phyloP scores from a whole-genome alignment of 805 yeast genomes.

The Kodamaea laetipori region DNA sequence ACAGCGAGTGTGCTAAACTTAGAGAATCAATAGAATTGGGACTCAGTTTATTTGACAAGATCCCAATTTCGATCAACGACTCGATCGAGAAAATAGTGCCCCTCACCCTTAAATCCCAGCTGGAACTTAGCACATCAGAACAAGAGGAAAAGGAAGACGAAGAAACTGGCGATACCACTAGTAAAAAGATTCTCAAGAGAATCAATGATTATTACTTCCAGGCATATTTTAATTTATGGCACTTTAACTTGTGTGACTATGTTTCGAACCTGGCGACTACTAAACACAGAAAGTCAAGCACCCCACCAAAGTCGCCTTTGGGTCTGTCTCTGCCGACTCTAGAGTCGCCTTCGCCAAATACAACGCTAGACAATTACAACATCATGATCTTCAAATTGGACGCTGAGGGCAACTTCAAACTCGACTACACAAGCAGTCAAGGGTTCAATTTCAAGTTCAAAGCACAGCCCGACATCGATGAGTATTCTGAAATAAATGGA shows the following conservation, averaged over 20 bases:
- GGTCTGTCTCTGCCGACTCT: constrained; percentile 1
- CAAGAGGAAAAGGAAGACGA: constrained; percentile 8
- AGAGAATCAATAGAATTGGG: constrained; percentile 51
- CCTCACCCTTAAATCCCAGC: constrained; percentile 30
- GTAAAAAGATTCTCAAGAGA: constrained; percentile 45
- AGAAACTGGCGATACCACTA: constrained; percentile 27
- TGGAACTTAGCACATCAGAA: neutral
- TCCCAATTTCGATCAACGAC: constrained; percentile 49
- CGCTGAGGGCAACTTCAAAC: constrained; percentile 48
- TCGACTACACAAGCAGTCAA: constrained; percentile 50
- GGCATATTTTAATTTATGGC: constrained; percentile 76
- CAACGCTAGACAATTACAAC: constrained; percentile 36
- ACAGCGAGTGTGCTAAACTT: constrained; percentile 1
- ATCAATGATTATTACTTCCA: constrained; percentile 63
- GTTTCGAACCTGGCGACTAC: constrained; percentile 13
- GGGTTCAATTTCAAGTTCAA: constrained; percentile 69
- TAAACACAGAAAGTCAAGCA: neutral
- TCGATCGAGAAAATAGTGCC: constrained; percentile 46
- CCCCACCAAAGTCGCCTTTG: constrained; percentile 4
- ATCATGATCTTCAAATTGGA: constrained; percentile 44
- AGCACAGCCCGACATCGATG: constrained; percentile 5
- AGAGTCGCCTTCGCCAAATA: neutral
- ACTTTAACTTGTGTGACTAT: constrained; percentile 68
- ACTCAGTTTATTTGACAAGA: constrained; percentile 61
- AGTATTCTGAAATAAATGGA: neutral